A percentile compares a stretch with the other conserved stretches of the same genome.
Conservation (phyloP, 83 land plant genomes). For the Diphasiastrum complanatum region DNA sequence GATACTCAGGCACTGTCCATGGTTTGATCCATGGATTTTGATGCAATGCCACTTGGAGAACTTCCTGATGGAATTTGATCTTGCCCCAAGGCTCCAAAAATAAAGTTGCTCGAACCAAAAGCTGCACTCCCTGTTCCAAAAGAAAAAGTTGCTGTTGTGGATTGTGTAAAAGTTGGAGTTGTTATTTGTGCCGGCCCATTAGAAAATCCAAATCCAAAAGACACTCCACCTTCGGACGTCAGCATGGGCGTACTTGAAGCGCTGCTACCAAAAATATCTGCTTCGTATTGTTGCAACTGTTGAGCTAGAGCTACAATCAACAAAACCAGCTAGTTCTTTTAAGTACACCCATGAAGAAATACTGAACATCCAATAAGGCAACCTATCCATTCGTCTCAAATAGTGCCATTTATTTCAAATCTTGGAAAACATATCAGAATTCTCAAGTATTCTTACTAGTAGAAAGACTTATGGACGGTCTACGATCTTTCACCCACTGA, state of each 20-base stretch:
- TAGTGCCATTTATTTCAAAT: background rate
- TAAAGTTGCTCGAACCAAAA: slow-evolving; percentile 10
- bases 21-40: slow-evolving; percentile 25
- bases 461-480: slow-evolving; percentile 57
- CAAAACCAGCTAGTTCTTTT: background rate
- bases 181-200: slow-evolving; percentile 22
- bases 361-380: slow-evolving; percentile 6
- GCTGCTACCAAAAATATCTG: slow-evolving; percentile 49
- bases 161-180: slow-evolving; percentile 33
- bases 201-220: slow-evolving; percentile 54
- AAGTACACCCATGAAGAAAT: background rate
- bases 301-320: slow-evolving; percentile 47
- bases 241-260: slow-evolving; percentile 18
- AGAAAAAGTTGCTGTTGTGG: background rate
- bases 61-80: slow-evolving; percentile 21
- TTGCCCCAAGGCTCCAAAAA: slow-evolving; percentile 27
- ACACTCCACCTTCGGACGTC: slow-evolving; percentile 24
- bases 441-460: slow-evolving; percentile 34
- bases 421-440: background rate
- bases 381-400: background rate
- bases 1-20: slow-evolving; percentile 33
- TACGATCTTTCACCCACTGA: slow-evolving; percentile 92
- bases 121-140: background rate
- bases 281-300: slow-evolving; percentile 74
- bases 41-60: no score